Evolutionary conservation across 148 eudicot genomes (phyloP).

Genomic region (Heliamphora exappendiculata): DNA sequence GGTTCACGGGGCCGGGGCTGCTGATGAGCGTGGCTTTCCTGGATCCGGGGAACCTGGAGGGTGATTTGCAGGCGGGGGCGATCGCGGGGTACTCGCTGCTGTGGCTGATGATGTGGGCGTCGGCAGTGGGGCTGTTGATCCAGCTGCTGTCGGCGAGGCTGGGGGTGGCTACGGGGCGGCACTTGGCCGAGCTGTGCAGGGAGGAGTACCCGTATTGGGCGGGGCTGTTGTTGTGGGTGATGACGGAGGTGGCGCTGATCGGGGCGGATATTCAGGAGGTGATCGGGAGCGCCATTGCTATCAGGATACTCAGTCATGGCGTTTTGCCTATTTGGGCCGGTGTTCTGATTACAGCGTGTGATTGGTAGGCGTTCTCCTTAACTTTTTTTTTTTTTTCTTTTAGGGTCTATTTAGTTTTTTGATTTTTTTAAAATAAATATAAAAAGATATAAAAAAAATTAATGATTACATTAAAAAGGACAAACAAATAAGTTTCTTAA

Average conservation of each 20-base stretch:
- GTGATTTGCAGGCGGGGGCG: conserved; percentile 46
- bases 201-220: conserved; percentile 53
- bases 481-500: too few relatives aligned
- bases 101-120: conserved; percentile 51
- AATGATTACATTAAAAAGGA: too few relatives aligned
- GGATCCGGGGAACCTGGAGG: conserved; percentile 51
- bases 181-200: conserved; percentile 47
- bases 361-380: conserved; percentile 27
- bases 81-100: conserved; percentile 44
- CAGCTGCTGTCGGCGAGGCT: conserved; percentile 42
- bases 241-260: conserved; percentile 48
- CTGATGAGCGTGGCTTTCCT: conserved; percentile 47
- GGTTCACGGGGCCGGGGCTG: conserved; percentile 46
- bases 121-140: conserved; percentile 42
- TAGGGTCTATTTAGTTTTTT: too few relatives aligned
- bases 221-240: conserved; percentile 37
- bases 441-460: too few relatives aligned
- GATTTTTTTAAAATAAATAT: too few relatives aligned
- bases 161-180: conserved; percentile 49
- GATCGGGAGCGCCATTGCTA: conserved; percentile 49
- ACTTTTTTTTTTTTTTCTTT: too few relatives aligned
- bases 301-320: conserved; percentile 37
- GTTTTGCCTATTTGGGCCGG: conserved; percentile 50
- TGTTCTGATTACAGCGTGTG: conserved; percentile 46
- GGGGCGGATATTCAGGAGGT: conserved; percentile 58